phyloP scores from a whole-genome alignment of 2,329 filamentous ascomycete species.

The Pyricularia pennisetigena region DNA sequence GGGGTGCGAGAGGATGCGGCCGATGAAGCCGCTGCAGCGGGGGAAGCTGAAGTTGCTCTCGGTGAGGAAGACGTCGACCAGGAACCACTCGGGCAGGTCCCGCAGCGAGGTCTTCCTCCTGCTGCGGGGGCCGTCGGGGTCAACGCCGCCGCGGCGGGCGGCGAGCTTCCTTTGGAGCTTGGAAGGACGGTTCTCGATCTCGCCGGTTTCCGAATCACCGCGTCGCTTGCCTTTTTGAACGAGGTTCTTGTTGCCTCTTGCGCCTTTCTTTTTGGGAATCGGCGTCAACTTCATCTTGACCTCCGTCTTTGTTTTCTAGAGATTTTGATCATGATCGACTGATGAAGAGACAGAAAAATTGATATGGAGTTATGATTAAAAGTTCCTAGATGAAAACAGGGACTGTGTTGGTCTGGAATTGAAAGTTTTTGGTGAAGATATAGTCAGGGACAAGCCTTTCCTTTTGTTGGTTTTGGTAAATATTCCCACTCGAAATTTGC shows the following conservation, averaged over 20 bases:
- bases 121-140: not conserved
- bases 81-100: slow-evolving; percentile 39
- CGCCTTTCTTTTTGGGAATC: not conserved
- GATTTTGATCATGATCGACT: not conserved
- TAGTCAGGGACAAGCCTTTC: not conserved
- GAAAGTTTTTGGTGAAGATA: not conserved
- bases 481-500: too few species aligned
- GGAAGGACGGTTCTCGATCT: not conserved
- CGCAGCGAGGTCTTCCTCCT: slow-evolving; percentile 17
- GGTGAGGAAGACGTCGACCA: slow-evolving; percentile 41
- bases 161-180: not conserved
- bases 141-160: not conserved
- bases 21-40: slow-evolving; percentile 31
- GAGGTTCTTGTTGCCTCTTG: not conserved
- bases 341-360: not conserved
- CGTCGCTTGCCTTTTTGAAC: not conserved
- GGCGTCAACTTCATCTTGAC: slow-evolving; percentile 2
- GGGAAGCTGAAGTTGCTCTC: slow-evolving; percentile 39
- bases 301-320: not conserved
- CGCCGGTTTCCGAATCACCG: not conserved
- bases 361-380: not conserved
- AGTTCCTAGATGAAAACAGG: not conserved
- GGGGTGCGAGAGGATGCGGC: slow-evolving; percentile 31
- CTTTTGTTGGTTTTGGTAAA: not conserved
- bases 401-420: not conserved